Conservation (phyloP, 1,139 yeast genomes). For the Kluyveromyces marxianus region DNA sequence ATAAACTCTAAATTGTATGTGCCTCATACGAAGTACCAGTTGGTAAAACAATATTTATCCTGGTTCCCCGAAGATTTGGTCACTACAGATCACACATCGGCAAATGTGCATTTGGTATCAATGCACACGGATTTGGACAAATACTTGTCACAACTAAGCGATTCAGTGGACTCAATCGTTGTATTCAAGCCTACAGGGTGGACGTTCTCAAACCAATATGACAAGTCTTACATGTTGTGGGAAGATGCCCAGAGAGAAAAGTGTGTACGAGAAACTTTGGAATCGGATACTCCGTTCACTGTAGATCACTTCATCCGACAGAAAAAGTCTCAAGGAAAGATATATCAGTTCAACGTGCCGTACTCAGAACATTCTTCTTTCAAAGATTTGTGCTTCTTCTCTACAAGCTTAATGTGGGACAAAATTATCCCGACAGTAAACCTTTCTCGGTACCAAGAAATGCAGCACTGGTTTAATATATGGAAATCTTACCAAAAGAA, state of each 20-base stretch:
- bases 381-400: constrained; percentile 64
- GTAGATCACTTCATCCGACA: constrained; percentile 2
- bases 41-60: constrained; percentile 13
- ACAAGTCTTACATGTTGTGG: constrained; percentile 2
- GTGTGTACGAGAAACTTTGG: constrained; percentile 1
- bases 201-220: constrained; percentile 40
- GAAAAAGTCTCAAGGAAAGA: neutral
- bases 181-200: constrained; percentile 85
- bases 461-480: constrained; percentile 40
- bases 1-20: constrained; percentile 20
- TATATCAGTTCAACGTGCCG: constrained; percentile 49
- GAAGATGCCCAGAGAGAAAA: neutral
- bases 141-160: constrained; percentile 45
- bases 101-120: constrained; percentile 67
- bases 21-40: constrained; percentile 13
- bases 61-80: constrained; percentile 26
- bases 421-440: constrained; percentile 78
- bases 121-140: constrained; percentile 34
- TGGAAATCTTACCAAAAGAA: constrained; percentile 34
- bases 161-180: constrained; percentile 46
- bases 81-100: constrained; percentile 38
- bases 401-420: constrained; percentile 42
- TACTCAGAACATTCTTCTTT: constrained; percentile 93
- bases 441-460: constrained; percentile 36
- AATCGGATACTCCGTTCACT: constrained; percentile 1